Evolutionary conservation across 202 grass and related monocot species (phyloP), one percentile per base, ranked within the genome.

Genomic region (Eragrostis tef): DNA sequence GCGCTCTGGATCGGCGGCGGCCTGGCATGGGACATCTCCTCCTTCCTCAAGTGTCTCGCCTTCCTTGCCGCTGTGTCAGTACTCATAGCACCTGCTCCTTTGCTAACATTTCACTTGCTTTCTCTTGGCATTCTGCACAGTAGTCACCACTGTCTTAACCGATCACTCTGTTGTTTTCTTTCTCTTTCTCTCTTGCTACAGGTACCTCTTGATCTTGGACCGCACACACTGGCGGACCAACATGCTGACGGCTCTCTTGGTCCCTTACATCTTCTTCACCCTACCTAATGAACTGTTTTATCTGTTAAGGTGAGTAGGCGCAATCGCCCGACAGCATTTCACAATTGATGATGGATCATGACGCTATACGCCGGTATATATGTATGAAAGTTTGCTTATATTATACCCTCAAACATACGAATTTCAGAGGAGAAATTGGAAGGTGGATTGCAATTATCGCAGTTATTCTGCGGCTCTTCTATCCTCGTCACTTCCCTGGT

Each of bases 231-330:
- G 92, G 95, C 88, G 67, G 89, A 94, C 95, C 61, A 98, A 91
- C 59, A 98, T 98, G 90, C 74, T 94, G 68, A 91, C 95, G 15
- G 80, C 59, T 8, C 95, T 98, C 54, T 74, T 98, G 56, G 79
- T 98, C 73, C 95, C 92, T 60, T 98, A 98, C 72, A 83, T 98
- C 44, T 98, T 93, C 88, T 88, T 92, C 51, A 98, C 84, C 42
- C 79, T 98, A 25, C 92, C 95, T 12, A 17, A 75, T 61, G 36
- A 86, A 0, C 84, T 94, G 2, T 98, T 98, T 64, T 68, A 44
- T 71, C 45, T 98, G 6, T 21, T 98, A 44, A 93, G 92, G 94
- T 98, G 39, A 84, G 3, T 53, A 80, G 27, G n/a, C n/a, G n/a
- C n/a, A n/a, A n/a, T n/a, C n/a, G n/a, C 45, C 21, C 16, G 27